Conservation (phyloP, 2,329 filamentous ascomycete genomes). For the Huntiella decipiens region DNA sequence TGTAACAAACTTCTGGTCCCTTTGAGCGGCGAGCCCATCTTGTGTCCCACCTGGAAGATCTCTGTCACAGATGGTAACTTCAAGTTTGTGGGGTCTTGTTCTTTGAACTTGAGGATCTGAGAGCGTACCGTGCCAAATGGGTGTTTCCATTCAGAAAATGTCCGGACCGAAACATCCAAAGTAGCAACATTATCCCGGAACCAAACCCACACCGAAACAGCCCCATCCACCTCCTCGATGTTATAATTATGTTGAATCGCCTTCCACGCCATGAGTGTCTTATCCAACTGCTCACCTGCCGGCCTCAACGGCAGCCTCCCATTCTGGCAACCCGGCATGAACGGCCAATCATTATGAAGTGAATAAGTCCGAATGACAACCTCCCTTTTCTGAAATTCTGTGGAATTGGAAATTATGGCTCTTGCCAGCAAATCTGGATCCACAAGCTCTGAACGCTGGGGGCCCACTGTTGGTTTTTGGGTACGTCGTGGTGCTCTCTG, state of each 20-base stretch:
- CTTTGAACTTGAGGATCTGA: background rate
- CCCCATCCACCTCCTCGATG: background rate
- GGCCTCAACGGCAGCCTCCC: background rate
- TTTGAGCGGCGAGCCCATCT: background rate
- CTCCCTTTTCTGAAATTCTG: too few relatives aligned
- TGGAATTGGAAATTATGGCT: too few relatives aligned
- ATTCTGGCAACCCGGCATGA: background rate
- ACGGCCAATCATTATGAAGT: background rate
- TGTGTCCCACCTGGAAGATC: conserved; percentile 5
- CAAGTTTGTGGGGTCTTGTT: background rate
- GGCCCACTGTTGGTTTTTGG: too few relatives aligned
- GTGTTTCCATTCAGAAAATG: too few relatives aligned
- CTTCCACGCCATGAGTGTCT: background rate
- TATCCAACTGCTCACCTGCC: background rate
- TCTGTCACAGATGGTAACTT: conserved; percentile 4
- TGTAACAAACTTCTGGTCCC: conserved; percentile 2
- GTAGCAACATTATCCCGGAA: background rate
- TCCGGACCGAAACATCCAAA: background rate
- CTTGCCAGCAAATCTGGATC: too few relatives aligned
- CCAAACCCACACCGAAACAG: background rate
- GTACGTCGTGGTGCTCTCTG: too few relatives aligned
- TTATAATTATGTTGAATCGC: background rate
- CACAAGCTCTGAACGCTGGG: too few relatives aligned
- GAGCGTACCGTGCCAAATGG: background rate
- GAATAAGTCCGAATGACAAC: background rate